Evolutionary conservation across 257 asterid species (phyloP), one percentile per base, ranked within the genome.

Genomic region (Lycium ferocissimum): DNA sequence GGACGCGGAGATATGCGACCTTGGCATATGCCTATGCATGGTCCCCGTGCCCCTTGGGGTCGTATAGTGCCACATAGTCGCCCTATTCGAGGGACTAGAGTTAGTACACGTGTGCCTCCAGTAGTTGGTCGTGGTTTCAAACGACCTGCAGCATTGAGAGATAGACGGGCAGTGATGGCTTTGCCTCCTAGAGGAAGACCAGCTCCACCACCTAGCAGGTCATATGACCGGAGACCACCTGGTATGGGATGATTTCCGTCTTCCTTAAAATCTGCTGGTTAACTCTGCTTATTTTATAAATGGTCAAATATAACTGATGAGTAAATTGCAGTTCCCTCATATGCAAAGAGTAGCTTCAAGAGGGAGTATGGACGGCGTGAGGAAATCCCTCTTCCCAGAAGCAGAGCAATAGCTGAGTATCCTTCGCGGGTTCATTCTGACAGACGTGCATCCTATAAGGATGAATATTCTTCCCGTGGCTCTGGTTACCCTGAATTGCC

Each of bases 201-300:
- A 51, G 92, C 97, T 84, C 97, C 99, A 81, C 84, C 85, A 45
- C 91, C 92, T 9, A 92, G 85, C 69, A 54, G 99, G 92, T 88
- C 99, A 83, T 94, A 94, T 87, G 99, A 95, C 78, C 90, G 99
- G 89, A 93, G 98, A 83, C 96, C 97, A 72, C 97, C 97, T 85
- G 99, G 99, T 95, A 78, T 88, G 87, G 47, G 61, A 67, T 83
- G 69, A 6, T 65, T 45, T 75, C 49, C 49, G 12, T 45, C 54
- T 76, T 38, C 37, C 22, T 53, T 37, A 67, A 56, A 33, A 65
- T 79, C n/a, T 38, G 79, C 66, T 22, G 76, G 57, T 56, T 78
- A 53, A 53, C 22, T 14, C 22, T 53, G 65, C 26, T 78, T 26
- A 51, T 57, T 78, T 49, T 78, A 15, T 78, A 37, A 53, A 78